phyloP scores from a whole-genome alignment of 306 rosid species.

The Gleditsia sinensis region DNA sequence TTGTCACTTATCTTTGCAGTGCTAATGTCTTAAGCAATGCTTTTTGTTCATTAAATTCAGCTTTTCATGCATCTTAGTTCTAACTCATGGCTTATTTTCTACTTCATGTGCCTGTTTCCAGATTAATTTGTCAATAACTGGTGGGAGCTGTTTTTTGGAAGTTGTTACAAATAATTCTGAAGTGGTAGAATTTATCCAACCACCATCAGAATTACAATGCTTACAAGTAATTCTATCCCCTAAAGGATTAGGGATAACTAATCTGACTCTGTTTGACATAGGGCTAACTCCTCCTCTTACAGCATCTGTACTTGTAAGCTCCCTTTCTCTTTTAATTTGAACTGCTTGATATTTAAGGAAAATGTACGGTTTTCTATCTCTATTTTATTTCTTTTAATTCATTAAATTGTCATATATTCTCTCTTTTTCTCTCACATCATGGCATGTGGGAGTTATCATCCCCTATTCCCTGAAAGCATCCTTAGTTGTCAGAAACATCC shows the following conservation, averaged over 20 bases:
- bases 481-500: neutral
- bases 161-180: constrained; percentile 73
- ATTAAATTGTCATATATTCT: neutral
- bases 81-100: constrained; percentile 7
- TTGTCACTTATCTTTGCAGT: neutral
- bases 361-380: constrained; percentile 24
- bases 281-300: constrained; percentile 75
- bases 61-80: constrained; percentile 13
- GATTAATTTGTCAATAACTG: constrained; percentile 75
- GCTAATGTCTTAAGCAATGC: constrained; percentile 4
- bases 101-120: constrained; percentile 37
- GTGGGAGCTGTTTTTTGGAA: constrained; percentile 97
- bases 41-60: constrained; percentile 20
- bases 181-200: constrained; percentile 73
- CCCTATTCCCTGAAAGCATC: neutral
- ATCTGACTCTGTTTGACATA: constrained; percentile 73
- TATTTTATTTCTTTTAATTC: neutral
- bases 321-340: constrained; percentile 29
- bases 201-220: constrained; percentile 67
- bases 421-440: neutral
- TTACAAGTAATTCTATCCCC: constrained; percentile 68
- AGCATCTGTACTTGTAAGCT: constrained; percentile 78
- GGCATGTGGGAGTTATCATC: neutral
- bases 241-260: constrained; percentile 78
- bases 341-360: constrained; percentile 22